These are phyloP conservation scores for Takashimella tepidaria DNA, from an alignment of 1,284 basidiomycete genomes.

Conservation along the genomic window DNA sequence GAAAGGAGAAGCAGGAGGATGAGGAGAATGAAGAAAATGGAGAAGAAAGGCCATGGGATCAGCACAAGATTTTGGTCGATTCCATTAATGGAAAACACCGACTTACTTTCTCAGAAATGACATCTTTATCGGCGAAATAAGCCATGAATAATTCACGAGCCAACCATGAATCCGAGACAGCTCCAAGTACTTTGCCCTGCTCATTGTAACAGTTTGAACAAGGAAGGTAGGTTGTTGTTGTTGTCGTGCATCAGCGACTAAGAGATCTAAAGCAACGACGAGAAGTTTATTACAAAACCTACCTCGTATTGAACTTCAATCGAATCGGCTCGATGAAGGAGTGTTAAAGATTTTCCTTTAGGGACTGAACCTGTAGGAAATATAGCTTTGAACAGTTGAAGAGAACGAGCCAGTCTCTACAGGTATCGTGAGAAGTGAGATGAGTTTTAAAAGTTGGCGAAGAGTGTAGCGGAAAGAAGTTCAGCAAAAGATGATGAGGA, in stretches of 20 bases:
- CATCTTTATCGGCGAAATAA: constrained; percentile 48
- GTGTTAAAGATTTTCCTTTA: constrained; percentile 49
- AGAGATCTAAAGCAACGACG: too few species aligned
- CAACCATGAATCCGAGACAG: constrained; percentile 42
- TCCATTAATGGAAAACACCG: too few species aligned
- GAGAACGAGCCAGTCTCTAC: constrained; percentile 37
- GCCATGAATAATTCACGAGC: constrained; percentile 47
- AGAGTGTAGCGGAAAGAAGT: not conserved
- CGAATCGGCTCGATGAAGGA: constrained; percentile 37
- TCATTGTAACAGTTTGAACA: too few species aligned
- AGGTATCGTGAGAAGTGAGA: constrained; percentile 1
- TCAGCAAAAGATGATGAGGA: not conserved
- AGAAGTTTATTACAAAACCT: not conserved
- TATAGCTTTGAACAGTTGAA: constrained; percentile 48
- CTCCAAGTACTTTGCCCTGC: constrained; percentile 45
- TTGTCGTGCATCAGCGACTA: too few species aligned
- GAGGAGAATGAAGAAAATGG: too few species aligned
- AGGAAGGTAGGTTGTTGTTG: too few species aligned
- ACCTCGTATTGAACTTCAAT: constrained; percentile 47
- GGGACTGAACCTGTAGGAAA: constrained; percentile 50
- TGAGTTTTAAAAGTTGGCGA: not conserved
- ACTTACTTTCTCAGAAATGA: constrained; percentile 44
- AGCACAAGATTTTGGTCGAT: too few species aligned
- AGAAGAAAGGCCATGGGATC: too few species aligned
- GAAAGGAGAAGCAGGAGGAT: too few species aligned